Conservation (phyloP, 495 filamentous ascomycete species). For the Aspergillus saccharolyticus region DNA sequence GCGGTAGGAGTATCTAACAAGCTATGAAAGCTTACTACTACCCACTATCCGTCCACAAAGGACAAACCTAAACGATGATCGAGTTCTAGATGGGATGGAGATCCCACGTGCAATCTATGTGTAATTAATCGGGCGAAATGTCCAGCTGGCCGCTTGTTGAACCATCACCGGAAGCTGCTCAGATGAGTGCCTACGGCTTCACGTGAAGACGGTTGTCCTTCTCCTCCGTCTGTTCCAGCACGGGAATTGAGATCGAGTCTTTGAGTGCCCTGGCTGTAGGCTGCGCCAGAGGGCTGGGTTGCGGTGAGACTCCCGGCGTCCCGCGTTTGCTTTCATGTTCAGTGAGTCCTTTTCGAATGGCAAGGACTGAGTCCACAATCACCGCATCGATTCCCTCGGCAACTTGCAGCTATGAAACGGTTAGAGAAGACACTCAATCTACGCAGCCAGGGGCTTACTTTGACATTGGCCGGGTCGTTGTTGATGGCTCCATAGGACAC, state of each 20-base stretch:
- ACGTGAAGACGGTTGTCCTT: constrained; percentile 18
- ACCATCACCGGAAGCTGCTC: neutral
- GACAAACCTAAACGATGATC: neutral
- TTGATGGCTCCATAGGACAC: constrained; percentile 91
- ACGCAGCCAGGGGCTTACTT: constrained; percentile 49
- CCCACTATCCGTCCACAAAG: neutral
- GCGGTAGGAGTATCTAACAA: neutral
- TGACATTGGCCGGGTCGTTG: constrained; percentile 77
- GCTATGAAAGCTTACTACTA: neutral
- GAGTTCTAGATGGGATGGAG: neutral
- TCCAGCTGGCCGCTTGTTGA: neutral
- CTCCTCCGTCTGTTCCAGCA: constrained; percentile 25
- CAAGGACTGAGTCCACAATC: constrained; percentile 88
- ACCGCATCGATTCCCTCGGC: constrained; percentile 95
- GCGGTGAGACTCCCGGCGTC: constrained; percentile 20
- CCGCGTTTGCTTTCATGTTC: constrained; percentile 31
- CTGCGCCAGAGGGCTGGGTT: constrained; percentile 25
- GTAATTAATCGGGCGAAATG: neutral
- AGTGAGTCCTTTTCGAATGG: constrained; percentile 69
- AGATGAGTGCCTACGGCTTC: constrained; percentile 12
- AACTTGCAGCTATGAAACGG: constrained; percentile 65
- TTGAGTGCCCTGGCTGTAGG: constrained; percentile 20
- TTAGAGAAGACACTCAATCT: constrained; percentile 3
- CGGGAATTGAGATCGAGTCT: constrained; percentile 27
- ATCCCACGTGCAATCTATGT: neutral